These are phyloP conservation scores for Isabelozyma heimii DNA, from an alignment of 805 yeast genomes.

Conservation along the genomic window DNA sequence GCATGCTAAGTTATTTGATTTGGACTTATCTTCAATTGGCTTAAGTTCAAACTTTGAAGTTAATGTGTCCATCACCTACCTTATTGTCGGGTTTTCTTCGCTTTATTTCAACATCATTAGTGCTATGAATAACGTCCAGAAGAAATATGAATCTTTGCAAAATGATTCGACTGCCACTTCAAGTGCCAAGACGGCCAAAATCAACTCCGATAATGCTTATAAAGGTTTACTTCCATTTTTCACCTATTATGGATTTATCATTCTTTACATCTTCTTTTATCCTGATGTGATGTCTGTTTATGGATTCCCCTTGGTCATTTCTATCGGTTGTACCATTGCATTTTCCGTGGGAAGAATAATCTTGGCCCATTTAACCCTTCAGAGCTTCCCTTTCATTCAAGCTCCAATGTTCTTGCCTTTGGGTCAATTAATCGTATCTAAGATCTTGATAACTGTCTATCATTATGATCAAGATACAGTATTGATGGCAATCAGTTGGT, in stretches of 20 bases:
- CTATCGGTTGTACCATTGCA: conserved; percentile 77
- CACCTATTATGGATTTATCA: conserved; percentile 48
- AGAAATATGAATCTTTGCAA: conserved; percentile 32
- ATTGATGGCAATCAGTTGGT: conserved; percentile 54
- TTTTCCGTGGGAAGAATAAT: conserved; percentile 90
- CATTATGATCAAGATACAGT: conserved; percentile 40
- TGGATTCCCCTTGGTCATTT: conserved; percentile 57
- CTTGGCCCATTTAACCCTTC: conserved; percentile 79
- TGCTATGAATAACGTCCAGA: conserved; percentile 61
- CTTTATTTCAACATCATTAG: conserved; percentile 63
- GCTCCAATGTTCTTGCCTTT: conserved; percentile 69
- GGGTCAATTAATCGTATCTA: conserved; percentile 40
- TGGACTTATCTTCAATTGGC: conserved; percentile 38
- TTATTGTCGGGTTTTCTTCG: conserved; percentile 51
- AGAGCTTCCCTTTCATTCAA: conserved; percentile 70
- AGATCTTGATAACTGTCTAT: conserved; percentile 32
- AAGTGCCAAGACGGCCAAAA: conserved; percentile 22
- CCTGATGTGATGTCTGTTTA: conserved; percentile 47
- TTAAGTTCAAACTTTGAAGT: conserved; percentile 24
- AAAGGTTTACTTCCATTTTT: conserved; percentile 68
- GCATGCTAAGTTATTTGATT: conserved; percentile 43
- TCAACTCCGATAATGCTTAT: conserved; percentile 41
- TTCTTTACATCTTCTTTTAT: conserved; percentile 45
- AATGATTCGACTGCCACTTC: conserved; percentile 13
- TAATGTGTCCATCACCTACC: conserved; percentile 42